Base-by-base conservation (phyloP, 1,139 yeast genomes). In the Suhomyces choctaworum region DNA sequence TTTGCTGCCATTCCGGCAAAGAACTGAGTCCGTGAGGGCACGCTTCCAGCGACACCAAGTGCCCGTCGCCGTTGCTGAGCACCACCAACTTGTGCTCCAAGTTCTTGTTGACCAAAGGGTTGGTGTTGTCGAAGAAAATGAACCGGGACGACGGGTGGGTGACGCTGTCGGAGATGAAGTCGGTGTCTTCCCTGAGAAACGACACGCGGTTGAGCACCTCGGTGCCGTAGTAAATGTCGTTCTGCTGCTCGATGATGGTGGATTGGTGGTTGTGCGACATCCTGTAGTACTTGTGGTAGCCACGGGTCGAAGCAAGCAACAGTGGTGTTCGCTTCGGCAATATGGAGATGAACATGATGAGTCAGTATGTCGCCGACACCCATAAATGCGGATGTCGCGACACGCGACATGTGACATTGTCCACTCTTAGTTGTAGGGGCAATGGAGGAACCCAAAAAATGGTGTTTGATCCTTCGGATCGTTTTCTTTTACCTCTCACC, bases 141-240 rank as follows among this genome's bases (percentile, higher is more conserved):
- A 86, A 79, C 37, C 78, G 64, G 2, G 92, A 66, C 5, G 71
- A 59, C 2, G 74, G 64, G 47, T 76, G 80, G 10, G 50, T 56
- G 27, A 81, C 54, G 1, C 89, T 79, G 22, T 60, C 52, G 29
- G 64, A 49, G 16, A 89, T 70, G 51, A 87, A 89, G 21, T 66
- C 74, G 16, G 62, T 39, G 52, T 88, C 84, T 21, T 78, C 81
- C 36, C 97, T 67, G 30, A 89, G 66, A 52, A 88, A 90, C 9
- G 94, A 80, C 7, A 89, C 81, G 44, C 97, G 65, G 60, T 90
- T 89, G 36, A 90, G 64, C 5, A 76, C 78, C 42, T 77, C 81
- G 14, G 72, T 71, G 10, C 85, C 60, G 42, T 61, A 70, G 48
- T 66, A 69, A 44, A 65, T 60, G 29, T 64, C 65, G 32, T 56